phyloP scores from a whole-genome alignment of 2,329 filamentous ascomycete genomes.

The Aaosphaeria arxii region DNA sequence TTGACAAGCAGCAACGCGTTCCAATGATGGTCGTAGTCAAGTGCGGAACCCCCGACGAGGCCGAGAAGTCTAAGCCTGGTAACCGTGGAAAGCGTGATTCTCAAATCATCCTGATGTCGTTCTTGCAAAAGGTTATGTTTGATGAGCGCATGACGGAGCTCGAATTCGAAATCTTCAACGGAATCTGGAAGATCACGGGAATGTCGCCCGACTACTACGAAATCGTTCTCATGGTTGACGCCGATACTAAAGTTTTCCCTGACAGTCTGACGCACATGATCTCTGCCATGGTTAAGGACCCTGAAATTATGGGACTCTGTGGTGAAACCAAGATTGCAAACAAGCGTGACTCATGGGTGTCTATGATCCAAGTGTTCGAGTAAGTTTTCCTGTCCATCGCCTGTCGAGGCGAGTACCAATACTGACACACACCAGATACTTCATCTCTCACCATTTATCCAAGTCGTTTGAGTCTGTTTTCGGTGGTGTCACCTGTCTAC shows the following conservation, averaged over 20 bases:
- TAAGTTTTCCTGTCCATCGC: background rate
- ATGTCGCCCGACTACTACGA: constrained; percentile 99
- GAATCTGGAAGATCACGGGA: constrained; percentile 96
- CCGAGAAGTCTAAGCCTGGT: constrained; percentile 78
- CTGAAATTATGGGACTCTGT: constrained; percentile 98
- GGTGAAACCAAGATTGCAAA: constrained; percentile 99
- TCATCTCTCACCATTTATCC: constrained; percentile 94
- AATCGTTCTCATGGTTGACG: constrained; percentile 97
- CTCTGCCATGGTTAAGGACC: constrained; percentile 97
- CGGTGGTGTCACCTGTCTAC: constrained; percentile 96
- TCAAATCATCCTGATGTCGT: constrained; percentile 99
- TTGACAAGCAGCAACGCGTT: constrained; percentile 90
- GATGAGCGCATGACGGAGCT: constrained; percentile 99
- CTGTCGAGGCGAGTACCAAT: constrained; percentile 39
- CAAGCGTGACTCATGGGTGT: constrained; percentile 91
- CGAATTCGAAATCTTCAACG: constrained; percentile 99
- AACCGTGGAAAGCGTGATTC: constrained; percentile 98
- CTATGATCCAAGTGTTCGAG: constrained; percentile 98
- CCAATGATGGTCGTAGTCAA: constrained; percentile 98
- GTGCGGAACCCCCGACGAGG: constrained; percentile 88
- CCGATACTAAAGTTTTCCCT: constrained; percentile 98
- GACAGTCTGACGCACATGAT: constrained; percentile 99
- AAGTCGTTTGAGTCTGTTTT: constrained; percentile 99
- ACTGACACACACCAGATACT: constrained; percentile 58
- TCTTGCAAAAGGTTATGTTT: constrained; percentile 99